Evolutionary conservation across 1,284 basidiomycete species (phyloP).

Genomic region (Boletus smithii): DNA sequence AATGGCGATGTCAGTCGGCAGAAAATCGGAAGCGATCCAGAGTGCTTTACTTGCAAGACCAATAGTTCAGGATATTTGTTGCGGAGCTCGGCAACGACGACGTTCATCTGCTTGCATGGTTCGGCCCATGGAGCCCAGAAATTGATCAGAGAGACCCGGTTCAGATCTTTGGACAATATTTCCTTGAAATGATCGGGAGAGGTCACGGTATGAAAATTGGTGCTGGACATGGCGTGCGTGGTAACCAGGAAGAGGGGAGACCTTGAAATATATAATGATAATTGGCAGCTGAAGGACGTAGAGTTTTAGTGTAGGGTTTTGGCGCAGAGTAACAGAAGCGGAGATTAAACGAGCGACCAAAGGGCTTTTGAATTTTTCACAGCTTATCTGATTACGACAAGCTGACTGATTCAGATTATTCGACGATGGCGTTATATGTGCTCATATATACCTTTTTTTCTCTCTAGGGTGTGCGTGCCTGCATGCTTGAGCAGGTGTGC

Average conservation of each 20-base stretch:
- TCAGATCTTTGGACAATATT: constrained; percentile 72
- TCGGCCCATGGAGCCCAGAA: constrained; percentile 95
- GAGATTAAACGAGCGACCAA: too few relatives aligned
- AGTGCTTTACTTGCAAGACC: constrained; percentile 64
- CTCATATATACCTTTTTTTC: too few relatives aligned
- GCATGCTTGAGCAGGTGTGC: too few relatives aligned
- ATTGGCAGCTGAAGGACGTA: too few relatives aligned
- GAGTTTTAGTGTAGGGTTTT: too few relatives aligned
- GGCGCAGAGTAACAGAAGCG: too few relatives aligned
- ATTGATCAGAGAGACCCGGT: constrained; percentile 79
- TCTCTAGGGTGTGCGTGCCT: too few relatives aligned
- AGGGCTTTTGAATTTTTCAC: too few relatives aligned
- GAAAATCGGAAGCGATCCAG: not conserved
- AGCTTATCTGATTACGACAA: too few relatives aligned
- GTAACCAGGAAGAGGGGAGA: not conserved
- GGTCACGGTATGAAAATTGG: constrained; percentile 54
- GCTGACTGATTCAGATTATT: too few relatives aligned
- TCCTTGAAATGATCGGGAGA: constrained; percentile 73
- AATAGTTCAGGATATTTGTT: constrained; percentile 68
- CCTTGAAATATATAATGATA: not conserved
- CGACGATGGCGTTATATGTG: too few relatives aligned
- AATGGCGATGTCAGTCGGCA: not conserved
- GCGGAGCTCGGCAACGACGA: constrained; percentile 68
- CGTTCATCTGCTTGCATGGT: constrained; percentile 86
- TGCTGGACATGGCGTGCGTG: constrained; percentile 18